phyloP scores from a whole-genome alignment of 108 stramenopile species.

The Heterococcus sp. region DNA sequence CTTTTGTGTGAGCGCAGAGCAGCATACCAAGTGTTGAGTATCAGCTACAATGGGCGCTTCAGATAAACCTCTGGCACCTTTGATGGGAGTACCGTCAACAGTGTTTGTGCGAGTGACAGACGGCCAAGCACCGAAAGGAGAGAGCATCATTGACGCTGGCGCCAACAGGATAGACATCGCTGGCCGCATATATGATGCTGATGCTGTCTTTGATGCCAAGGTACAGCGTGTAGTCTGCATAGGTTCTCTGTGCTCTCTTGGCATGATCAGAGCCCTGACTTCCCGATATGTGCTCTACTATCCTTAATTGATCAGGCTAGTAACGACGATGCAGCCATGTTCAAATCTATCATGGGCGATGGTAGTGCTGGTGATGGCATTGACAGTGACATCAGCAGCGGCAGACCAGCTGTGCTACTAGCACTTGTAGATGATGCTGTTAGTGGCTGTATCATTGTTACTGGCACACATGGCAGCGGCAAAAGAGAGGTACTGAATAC shows the following conservation, averaged over 20 bases:
- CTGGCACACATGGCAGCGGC: neutral
- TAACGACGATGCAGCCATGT: too few species aligned
- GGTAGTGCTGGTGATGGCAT: too few species aligned
- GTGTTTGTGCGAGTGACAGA: neutral
- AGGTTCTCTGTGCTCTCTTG: too few species aligned
- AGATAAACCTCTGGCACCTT: too few species aligned
- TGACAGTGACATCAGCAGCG: neutral
- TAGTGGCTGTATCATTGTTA: neutral
- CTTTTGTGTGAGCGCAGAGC: too few species aligned
- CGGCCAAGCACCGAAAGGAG: neutral
- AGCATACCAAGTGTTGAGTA: too few species aligned
- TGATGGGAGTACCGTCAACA: neutral
- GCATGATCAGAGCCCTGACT: too few species aligned
- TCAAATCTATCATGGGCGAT: neutral
- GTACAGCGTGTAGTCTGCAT: too few species aligned
- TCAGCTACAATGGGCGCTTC: too few species aligned
- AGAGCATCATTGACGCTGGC: neutral
- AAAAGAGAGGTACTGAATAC: neutral
- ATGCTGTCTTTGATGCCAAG: neutral
- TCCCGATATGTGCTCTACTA: too few species aligned
- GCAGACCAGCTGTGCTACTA: neutral
- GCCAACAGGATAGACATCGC: neutral
- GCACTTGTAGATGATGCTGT: neutral
- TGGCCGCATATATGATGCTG: neutral
- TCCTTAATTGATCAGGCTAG: too few species aligned